Evolutionary conservation across 2,329 filamentous ascomycete genomes (phyloP).

Genomic region (Davidsoniella australis): DNA sequence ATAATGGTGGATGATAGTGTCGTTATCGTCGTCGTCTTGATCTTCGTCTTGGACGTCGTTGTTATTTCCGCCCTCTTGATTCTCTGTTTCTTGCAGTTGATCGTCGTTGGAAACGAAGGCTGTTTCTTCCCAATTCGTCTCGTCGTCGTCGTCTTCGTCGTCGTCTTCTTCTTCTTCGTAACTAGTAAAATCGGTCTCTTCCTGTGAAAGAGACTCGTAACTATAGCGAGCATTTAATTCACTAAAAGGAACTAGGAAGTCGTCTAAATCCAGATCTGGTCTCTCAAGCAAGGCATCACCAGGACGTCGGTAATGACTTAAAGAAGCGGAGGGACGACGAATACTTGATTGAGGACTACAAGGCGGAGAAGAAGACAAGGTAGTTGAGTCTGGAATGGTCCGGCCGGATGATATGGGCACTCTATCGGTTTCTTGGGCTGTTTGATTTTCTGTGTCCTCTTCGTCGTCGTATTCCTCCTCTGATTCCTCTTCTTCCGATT

Average conservation of each 20-base stretch:
- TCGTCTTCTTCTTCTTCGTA: not conserved
- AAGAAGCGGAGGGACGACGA: no score
- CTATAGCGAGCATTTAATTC: not conserved
- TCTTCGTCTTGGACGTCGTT: not conserved
- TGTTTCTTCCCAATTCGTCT: not conserved
- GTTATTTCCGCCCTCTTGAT: not conserved
- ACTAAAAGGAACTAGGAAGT: no score
- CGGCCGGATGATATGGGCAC: not conserved
- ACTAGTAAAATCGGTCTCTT: not conserved
- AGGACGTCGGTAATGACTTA: no score
- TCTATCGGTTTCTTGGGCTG: not conserved
- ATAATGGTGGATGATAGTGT: not conserved
- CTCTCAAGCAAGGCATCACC: no score
- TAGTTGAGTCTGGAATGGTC: conserved; percentile 17
- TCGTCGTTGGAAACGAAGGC: no score
- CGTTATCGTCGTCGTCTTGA: not conserved
- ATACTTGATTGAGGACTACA: no score
- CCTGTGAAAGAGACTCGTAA: not conserved
- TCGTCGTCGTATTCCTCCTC: conserved; percentile 1
- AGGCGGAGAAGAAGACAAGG: no score
- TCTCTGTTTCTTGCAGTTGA: no score
- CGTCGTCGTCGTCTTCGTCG: not conserved
- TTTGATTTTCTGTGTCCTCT: not conserved
- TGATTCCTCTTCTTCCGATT: not conserved
- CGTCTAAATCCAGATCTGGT: no score